Evolutionary conservation across 192 early-diverging fungal genomes (phyloP).

Genomic region (Gryganskiella cystojenkinii): DNA sequence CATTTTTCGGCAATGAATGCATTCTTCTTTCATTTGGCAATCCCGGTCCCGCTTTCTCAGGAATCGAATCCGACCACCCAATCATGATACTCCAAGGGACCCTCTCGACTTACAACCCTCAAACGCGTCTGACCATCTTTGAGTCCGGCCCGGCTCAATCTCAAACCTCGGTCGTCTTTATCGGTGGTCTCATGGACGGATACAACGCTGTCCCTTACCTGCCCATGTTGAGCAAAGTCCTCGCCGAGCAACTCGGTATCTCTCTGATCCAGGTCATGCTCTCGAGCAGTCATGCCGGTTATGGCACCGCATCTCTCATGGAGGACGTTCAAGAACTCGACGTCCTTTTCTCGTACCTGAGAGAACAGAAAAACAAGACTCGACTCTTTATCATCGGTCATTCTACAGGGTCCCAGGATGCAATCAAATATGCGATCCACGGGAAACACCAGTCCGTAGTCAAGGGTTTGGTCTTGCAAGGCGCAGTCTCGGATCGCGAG

Average conservation of each 20-base stretch:
- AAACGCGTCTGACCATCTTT: conserved; percentile 55
- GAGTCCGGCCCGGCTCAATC: conserved; percentile 46
- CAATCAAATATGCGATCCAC: conserved; percentile 37
- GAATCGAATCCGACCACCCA: neutral
- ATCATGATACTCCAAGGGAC: conserved; percentile 53
- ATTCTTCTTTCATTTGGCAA: neutral
- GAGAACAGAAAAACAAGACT: conserved; percentile 32
- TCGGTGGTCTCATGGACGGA: conserved; percentile 54
- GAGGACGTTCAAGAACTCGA: conserved; percentile 54
- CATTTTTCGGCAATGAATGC: neutral
- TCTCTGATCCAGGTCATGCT: conserved; percentile 58
- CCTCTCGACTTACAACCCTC: conserved; percentile 53
- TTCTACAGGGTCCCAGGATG: conserved; percentile 58
- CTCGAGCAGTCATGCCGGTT: conserved; percentile 55
- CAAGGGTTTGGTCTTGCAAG: conserved; percentile 53
- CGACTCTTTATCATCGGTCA: conserved; percentile 55
- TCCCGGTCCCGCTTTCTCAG: too few species aligned
- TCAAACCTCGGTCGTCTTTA: conserved; percentile 44
- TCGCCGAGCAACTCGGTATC: conserved; percentile 18
- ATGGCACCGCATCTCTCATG: conserved; percentile 46
- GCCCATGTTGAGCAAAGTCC: conserved; percentile 13
- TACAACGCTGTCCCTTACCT: conserved; percentile 58
- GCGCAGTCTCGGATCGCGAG: conserved; percentile 57
- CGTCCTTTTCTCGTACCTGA: conserved; percentile 35
- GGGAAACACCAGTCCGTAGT: conserved; percentile 25